Evolutionary conservation across 495 filamentous ascomycete genomes (phyloP).

Genomic region (Copromyces sp.): DNA sequence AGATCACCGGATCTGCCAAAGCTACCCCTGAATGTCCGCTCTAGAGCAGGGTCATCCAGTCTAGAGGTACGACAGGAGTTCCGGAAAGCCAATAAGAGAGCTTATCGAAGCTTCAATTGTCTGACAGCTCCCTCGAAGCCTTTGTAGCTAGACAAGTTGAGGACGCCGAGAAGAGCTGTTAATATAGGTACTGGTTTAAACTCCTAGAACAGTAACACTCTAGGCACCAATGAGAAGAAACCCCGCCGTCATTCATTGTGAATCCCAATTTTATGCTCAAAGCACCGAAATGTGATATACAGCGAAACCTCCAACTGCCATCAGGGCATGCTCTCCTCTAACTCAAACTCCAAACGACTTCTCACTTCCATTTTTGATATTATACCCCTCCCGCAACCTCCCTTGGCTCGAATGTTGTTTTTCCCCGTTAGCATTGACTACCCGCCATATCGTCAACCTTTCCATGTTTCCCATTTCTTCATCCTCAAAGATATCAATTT

Average conservation of each 20-base stretch:
- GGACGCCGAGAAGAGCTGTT: background rate
- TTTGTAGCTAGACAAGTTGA: background rate
- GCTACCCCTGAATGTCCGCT: background rate
- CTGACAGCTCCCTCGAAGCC: background rate
- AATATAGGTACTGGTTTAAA: background rate
- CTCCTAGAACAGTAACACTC: no score
- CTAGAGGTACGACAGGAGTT: background rate
- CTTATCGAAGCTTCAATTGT: background rate
- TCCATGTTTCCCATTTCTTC: background rate
- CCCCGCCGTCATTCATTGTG: background rate
- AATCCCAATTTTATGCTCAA: background rate
- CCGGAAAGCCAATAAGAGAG: background rate
- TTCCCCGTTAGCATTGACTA: background rate
- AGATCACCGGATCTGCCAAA: background rate
- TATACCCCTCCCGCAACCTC: background rate
- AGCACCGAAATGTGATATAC: background rate
- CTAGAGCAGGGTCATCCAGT: background rate
- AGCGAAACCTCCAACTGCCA: background rate
- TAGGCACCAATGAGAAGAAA: background rate
- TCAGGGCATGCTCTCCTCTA: background rate
- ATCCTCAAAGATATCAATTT: slow-evolving; percentile 19
- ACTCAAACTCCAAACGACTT: background rate
- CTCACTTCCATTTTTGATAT: background rate
- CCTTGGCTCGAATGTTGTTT: background rate
- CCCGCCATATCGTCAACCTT: background rate